Conservation (phyloP, 441 rosid species). For the Bruguiera hainesii region DNA sequence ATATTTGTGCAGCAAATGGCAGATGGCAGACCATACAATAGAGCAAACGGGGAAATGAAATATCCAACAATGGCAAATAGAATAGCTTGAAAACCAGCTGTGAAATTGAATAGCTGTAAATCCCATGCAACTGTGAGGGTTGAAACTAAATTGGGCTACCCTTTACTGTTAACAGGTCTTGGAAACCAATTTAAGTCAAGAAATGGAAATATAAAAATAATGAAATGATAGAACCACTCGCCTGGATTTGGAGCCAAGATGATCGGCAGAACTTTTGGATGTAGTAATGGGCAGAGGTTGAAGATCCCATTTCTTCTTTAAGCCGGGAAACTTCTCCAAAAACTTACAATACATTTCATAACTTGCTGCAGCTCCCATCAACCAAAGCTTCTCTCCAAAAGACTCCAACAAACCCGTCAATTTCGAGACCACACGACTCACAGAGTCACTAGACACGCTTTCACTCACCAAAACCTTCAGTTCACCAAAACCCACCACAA, state of each 20-base stretch:
- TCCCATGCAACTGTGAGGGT: too few relatives aligned
- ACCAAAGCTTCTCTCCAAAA: slow-evolving; percentile 46
- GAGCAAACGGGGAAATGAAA: too few relatives aligned
- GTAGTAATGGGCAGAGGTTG: slow-evolving; percentile 66
- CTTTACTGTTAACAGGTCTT: too few relatives aligned
- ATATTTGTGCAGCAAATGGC: too few relatives aligned
- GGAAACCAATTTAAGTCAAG: neutral
- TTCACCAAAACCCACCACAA: slow-evolving; percentile 64
- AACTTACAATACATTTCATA: slow-evolving; percentile 58
- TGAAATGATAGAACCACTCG: slow-evolving; percentile 10
- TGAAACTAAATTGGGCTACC: too few relatives aligned
- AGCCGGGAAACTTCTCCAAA: slow-evolving; percentile 41
- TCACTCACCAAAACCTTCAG: slow-evolving; percentile 36
- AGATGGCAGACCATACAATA: too few relatives aligned
- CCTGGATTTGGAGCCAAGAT: slow-evolving; percentile 63
- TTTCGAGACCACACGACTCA: slow-evolving; percentile 38
- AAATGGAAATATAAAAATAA: neutral
- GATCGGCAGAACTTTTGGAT: slow-evolving; percentile 36
- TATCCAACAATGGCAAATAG: too few relatives aligned
- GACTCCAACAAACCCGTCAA: slow-evolving; percentile 45
- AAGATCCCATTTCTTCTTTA: slow-evolving; percentile 76
- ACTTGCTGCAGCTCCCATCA: slow-evolving; percentile 53
- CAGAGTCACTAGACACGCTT: slow-evolving; percentile 21
- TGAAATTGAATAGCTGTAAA: too few relatives aligned
- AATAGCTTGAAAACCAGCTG: too few relatives aligned